Conservation (phyloP, 805 yeast species). For the Cyberlindnera xylosilytica region DNA sequence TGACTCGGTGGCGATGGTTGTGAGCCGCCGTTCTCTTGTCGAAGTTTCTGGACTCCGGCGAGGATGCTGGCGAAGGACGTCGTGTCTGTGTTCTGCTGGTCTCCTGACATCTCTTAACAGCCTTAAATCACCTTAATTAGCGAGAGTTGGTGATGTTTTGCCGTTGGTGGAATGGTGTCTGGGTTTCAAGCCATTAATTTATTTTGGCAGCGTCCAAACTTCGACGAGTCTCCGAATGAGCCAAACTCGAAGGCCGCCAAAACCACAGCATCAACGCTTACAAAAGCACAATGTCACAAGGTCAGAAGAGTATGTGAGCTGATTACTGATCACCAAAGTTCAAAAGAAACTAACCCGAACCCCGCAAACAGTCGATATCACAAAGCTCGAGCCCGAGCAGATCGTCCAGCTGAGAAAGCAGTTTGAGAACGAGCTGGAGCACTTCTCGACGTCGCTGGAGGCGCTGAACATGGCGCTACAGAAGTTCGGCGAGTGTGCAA, state of each 20-base stretch:
- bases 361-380: conserved; percentile 52
- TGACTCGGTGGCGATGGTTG: conserved; percentile 2
- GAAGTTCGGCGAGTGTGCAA: conserved; percentile 78
- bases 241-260: too few species aligned
- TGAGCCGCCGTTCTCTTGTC: conserved; percentile 26
- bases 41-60: conserved; percentile 62
- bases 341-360: not conserved
- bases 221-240: too few species aligned
- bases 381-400: conserved; percentile 77
- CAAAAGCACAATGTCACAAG: conserved; percentile 10
- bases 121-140: too few species aligned
- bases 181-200: not conserved
- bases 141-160: too few species aligned
- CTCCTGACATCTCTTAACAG: too few species aligned
- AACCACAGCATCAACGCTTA: too few species aligned
- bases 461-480: conserved; percentile 80
- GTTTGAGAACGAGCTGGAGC: conserved; percentile 82
- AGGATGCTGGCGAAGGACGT: conserved; percentile 69
- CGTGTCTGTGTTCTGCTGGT: conserved; percentile 36
- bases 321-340: too few species aligned
- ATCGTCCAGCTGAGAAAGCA: conserved; percentile 77
- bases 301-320: conserved; percentile 10
- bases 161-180: too few species aligned
- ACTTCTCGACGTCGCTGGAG: conserved; percentile 76
- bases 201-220: too few species aligned